Evolutionary conservation across 805 yeast genomes (phyloP).

Genomic region (Saccharomycopsis malanga): DNA sequence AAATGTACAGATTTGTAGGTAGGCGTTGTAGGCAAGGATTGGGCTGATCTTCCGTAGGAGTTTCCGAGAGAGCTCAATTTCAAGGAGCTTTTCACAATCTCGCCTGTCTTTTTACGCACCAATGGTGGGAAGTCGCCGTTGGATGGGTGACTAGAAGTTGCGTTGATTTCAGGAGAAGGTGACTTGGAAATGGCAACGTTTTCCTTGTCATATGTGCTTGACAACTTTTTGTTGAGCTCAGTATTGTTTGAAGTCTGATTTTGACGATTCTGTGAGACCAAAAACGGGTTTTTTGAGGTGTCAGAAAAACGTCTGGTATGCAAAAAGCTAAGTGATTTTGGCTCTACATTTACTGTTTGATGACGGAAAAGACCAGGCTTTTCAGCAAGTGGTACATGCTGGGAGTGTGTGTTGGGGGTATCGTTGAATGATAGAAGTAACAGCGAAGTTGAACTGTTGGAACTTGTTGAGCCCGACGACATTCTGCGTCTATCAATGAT

Average conservation of each 20-base stretch:
- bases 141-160: neutral
- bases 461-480: neutral
- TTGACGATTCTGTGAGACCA: neutral
- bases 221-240: slow-evolving; percentile 7
- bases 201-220: neutral
- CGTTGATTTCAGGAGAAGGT: neutral
- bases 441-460: neutral
- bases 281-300: slow-evolving; percentile 6
- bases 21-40: slow-evolving; percentile 48
- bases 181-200: neutral
- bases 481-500: too few relatives aligned
- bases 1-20: slow-evolving; percentile 76
- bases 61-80: slow-evolving; percentile 36
- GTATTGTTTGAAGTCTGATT: slow-evolving; percentile 10
- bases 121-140: slow-evolving; percentile 25
- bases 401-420: neutral
- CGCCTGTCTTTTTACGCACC: slow-evolving; percentile 85
- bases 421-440: neutral
- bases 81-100: slow-evolving; percentile 67
- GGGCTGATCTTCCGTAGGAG: slow-evolving; percentile 24
- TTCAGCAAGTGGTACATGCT: neutral
- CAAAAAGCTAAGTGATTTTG: slow-evolving; percentile 8
- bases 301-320: slow-evolving; percentile 12
- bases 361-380: neutral
- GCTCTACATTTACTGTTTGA: slow-evolving; percentile 1